Base-by-base conservation (phyloP, 2,329 filamentous ascomycete genomes). In the Alternaria panax region DNA sequence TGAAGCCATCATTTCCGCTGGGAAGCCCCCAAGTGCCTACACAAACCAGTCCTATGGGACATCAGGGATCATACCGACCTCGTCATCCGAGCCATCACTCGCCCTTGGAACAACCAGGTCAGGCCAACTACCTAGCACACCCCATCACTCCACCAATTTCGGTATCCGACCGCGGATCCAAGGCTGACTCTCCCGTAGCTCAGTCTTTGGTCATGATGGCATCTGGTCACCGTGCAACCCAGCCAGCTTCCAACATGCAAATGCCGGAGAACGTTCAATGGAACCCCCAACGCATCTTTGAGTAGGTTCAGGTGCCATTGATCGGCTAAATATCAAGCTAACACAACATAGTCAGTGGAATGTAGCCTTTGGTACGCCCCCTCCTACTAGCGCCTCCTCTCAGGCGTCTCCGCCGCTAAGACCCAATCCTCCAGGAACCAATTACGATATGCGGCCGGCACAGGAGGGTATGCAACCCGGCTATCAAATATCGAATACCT, bases 251-350 rank as follows among this genome's bases (percentile, higher is more conserved):
- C 22, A 81, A 84, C 43, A 83, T 92, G 75, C 80, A 85, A 45
- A 78, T 91, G 72, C 82, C 87, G 66, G 90, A 90, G 60, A 84
- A 87, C 47, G 84, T 85, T 24, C 81, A 85, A 56, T 97, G 93
- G 93, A 96, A 97, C 71, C 93, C 93, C 24, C 87, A 91, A 30
- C 87, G 90, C 59, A 92, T 97, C 67, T 94, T 96, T 85, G 92
- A 94, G 92, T 96, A 86, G 85, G 92, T 86, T 32, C 1, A 41
- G 16, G 22, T 16, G 16, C 27, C 16, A 8, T 4, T 5, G 18
- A 42, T 28, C 42, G 4, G 2, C 22, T 22, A 28, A 27, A n/a
- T 5, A 14, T 16, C 6, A 30, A 22, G 53, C 68, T 72, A 70
- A 74, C 42, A 14, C 57, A 7, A 16, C 7, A 50, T 72, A 96